A percentile compares a stretch with the other conserved stretches of the same genome.
Conservation (phyloP, 2,329 filamentous ascomycete species). For the Pleomassaria siparia region DNA sequence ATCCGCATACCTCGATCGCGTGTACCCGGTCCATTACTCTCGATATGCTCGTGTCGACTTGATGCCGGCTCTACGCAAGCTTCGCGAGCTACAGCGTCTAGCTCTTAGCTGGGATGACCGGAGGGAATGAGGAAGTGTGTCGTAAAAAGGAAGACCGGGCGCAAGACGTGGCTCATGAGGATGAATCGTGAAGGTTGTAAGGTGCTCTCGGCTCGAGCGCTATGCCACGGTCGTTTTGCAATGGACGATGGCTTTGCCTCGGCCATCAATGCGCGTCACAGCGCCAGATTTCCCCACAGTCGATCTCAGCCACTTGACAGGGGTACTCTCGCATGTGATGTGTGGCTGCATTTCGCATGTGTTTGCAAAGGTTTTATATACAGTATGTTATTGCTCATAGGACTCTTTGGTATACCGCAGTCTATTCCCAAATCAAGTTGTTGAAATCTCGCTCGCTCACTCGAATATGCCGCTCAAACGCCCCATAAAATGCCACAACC, state of each 20-base stretch:
- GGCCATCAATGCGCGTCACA: slow-evolving; percentile 34
- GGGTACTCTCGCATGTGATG: slow-evolving; percentile 5
- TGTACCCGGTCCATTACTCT: slow-evolving; percentile 36
- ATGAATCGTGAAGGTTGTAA: not conserved
- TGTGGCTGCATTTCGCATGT: slow-evolving; percentile 2
- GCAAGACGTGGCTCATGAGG: not conserved
- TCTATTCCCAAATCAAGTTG: not conserved
- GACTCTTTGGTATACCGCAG: not conserved
- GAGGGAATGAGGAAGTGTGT: not conserved
- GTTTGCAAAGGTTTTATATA: not conserved
- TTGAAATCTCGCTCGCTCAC: not conserved
- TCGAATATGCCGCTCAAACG: slow-evolving; percentile 1
- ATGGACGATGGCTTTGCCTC: slow-evolving; percentile 32
- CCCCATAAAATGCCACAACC: not conserved
- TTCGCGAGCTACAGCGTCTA: not conserved
- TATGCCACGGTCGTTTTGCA: slow-evolving; percentile 10
- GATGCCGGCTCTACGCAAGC: slow-evolving; percentile 1
- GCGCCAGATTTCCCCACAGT: slow-evolving; percentile 38
- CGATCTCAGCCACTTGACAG: slow-evolving; percentile 2
- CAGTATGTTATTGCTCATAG: not conserved
- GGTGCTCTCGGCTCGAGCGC: not conserved
- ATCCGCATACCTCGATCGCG: slow-evolving; percentile 30
- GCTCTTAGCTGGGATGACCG: not conserved
- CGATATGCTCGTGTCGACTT: slow-evolving; percentile 6
- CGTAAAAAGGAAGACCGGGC: not conserved